Percentiles rank a stretch among this genome's conserved stretches.
phyloP scores from a whole-genome alignment of 495 filamentous ascomycete genomes.

The Hypoxylon fragiforme region DNA sequence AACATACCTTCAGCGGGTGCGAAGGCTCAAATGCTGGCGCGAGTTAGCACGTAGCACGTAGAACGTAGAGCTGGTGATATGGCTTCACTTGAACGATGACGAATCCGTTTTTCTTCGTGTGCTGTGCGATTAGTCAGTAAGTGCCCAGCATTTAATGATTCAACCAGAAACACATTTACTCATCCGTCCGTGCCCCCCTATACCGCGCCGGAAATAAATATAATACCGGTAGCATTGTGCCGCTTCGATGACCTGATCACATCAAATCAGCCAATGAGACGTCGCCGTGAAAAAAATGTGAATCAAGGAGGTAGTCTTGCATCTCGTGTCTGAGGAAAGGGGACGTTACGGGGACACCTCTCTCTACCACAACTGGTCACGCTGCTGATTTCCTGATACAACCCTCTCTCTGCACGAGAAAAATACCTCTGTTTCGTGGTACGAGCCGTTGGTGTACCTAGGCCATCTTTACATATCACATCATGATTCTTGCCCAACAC shows the following conservation, averaged over 20 bases:
- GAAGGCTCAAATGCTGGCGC: too few relatives aligned
- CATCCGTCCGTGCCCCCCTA: not conserved
- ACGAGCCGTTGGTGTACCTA: not conserved
- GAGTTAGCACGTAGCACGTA: too few relatives aligned
- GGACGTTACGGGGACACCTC: not conserved
- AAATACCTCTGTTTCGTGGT: not conserved
- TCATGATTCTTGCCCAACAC: too few relatives aligned
- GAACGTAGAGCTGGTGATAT: too few relatives aligned
- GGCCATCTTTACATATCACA: too few relatives aligned
- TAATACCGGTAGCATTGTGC: not conserved
- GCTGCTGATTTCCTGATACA: not conserved
- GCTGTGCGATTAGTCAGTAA: too few relatives aligned
- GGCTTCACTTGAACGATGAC: too few relatives aligned
- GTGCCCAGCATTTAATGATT: too few relatives aligned
- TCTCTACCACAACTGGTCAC: not conserved
- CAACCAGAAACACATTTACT: not conserved
- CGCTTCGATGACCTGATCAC: not conserved
- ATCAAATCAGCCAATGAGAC: not conserved
- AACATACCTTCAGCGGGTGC: too few relatives aligned
- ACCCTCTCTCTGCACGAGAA: not conserved
- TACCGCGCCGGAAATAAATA: not conserved
- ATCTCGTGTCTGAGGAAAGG: not conserved
- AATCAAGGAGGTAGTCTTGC: not conserved
- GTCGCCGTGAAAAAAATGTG: not conserved
- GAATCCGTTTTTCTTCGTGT: too few relatives aligned